These are phyloP conservation scores for Taxawa tesnikishii DNA, from an alignment of 2,329 filamentous ascomycete genomes.

Conservation along the genomic window DNA sequence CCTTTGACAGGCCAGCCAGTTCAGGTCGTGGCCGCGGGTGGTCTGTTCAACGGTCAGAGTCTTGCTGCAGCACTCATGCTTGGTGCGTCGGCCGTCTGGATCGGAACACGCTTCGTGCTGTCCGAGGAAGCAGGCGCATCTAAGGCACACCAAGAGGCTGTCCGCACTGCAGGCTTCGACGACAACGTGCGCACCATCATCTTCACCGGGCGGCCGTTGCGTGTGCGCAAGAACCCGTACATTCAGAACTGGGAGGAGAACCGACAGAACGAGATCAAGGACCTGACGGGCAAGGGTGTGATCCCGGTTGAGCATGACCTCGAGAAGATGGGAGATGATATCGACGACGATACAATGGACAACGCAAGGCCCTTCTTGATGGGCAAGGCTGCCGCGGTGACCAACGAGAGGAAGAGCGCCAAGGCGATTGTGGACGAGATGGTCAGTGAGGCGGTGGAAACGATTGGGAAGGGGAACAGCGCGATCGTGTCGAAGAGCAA, in stretches of 20 bases:
- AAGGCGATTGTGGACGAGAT: constrained; percentile 93
- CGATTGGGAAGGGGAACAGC: constrained; percentile 15
- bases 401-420: constrained; percentile 83
- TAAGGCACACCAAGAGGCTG: constrained; percentile 88
- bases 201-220: constrained; percentile 91
- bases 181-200: constrained; percentile 97
- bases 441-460: constrained; percentile 55
- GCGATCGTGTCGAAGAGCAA: constrained; percentile 21
- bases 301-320: constrained; percentile 93
- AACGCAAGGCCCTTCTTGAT: constrained; percentile 86
- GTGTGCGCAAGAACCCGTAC: constrained; percentile 87
- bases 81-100: constrained; percentile 86
- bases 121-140: constrained; percentile 90
- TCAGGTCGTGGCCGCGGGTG: constrained; percentile 85
- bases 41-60: constrained; percentile 84
- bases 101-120: constrained; percentile 91
- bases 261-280: constrained; percentile 78
- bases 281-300: constrained; percentile 75
- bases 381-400: constrained; percentile 91
- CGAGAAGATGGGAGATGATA: constrained; percentile 58
- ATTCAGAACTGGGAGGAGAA: constrained; percentile 95
- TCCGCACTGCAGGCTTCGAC: constrained; percentile 81
- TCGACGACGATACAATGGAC: constrained; percentile 77
- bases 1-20: constrained; percentile 79
- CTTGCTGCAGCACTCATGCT: constrained; percentile 86